Percentiles rank a stretch among this genome's conserved stretches.
phyloP scores from a whole-genome alignment of 805 yeast species.

The Osmozyma mogii region DNA sequence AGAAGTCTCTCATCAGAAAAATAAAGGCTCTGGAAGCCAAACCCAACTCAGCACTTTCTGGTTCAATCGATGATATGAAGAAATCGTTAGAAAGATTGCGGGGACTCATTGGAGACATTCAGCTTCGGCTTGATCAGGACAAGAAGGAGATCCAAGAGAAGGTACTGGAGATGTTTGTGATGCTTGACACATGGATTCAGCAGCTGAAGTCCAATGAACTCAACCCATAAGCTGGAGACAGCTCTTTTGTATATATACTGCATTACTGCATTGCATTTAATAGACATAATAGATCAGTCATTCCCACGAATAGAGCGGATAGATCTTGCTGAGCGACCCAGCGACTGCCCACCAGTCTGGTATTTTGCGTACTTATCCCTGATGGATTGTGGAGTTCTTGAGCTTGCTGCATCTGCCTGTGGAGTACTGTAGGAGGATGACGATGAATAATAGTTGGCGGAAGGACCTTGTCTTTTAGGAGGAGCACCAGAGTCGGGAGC shows the following conservation, averaged over 20 bases:
- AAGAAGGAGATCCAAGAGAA: conserved; percentile 17
- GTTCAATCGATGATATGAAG: conserved; percentile 2
- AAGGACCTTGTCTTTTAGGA: no score
- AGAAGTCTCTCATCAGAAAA: conserved; percentile 14
- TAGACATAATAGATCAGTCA: conserved; percentile 1
- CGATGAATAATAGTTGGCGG: conserved; percentile 1
- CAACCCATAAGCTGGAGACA: no score
- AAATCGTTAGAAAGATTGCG: conserved; percentile 12
- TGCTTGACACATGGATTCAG: conserved; percentile 21
- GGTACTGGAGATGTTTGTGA: conserved; percentile 14
- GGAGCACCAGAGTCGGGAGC: conserved; percentile 2
- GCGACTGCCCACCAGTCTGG: conserved; percentile 3
- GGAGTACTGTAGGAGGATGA: neutral
- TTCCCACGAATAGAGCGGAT: conserved; percentile 10
- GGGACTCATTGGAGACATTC: conserved; percentile 30
- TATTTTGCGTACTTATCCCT: conserved; percentile 20
- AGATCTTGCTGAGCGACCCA: conserved; percentile 4
- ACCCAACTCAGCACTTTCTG: neutral
- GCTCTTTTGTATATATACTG: no score
- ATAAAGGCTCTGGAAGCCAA: conserved; percentile 5
- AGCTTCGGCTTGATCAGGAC: conserved; percentile 24
- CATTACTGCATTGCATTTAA: no score
- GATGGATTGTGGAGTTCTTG: conserved; percentile 8
- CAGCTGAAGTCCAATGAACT: no score
- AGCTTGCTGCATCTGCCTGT: neutral